Evolutionary conservation across 1,284 basidiomycete species (phyloP), one percentile per base, ranked within the genome.

Genomic region (Melampsora americana): DNA sequence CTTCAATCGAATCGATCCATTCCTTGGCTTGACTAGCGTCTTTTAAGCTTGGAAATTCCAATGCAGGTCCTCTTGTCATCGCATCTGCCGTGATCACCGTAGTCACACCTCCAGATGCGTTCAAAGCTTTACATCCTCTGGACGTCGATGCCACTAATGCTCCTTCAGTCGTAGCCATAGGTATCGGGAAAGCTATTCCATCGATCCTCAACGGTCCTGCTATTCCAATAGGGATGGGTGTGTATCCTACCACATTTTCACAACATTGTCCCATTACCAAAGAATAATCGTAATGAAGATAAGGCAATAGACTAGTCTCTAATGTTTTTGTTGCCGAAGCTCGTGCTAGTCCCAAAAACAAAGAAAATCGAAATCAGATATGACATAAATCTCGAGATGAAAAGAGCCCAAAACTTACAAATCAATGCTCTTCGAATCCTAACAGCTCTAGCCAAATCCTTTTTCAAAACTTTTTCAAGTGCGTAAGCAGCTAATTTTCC

Each of bases 141-240:
- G 95, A 97, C 0, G 95, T 93, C 5, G 95, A 98, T 0, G 96
- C 96, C 76, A 99, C 95, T 67, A 99, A 89, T 0, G 96, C 98
- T 71, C 96, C 96, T 84, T 99, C 96, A 18, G 96, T 95, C 0
- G 96, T 99, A 46, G 96, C 95, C 96, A 99, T 99, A 20, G 96
- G 96, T 79, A 99, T 94, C 68, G 90, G 95, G 80, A 90, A 89
- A 65, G 90, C 84, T 78, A 89, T 86, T 53, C 92, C 93, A 80
- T 99, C 96, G 82, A 99, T 88, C 74, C 89, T 92, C 66, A 99
- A 88, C 1, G 96, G 96, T 6, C 96, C 96, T 5, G 96, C 96
- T 78, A 99, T 92, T 81, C 96, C 96, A 72, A 99, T 89, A 0
- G 96, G 96, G 48, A 99, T 84, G 28, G 96, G 96, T 84, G 98